Evolutionary conservation across 2,329 filamentous ascomycete species (phyloP).

Genomic region (Hypoxylon sp.): DNA sequence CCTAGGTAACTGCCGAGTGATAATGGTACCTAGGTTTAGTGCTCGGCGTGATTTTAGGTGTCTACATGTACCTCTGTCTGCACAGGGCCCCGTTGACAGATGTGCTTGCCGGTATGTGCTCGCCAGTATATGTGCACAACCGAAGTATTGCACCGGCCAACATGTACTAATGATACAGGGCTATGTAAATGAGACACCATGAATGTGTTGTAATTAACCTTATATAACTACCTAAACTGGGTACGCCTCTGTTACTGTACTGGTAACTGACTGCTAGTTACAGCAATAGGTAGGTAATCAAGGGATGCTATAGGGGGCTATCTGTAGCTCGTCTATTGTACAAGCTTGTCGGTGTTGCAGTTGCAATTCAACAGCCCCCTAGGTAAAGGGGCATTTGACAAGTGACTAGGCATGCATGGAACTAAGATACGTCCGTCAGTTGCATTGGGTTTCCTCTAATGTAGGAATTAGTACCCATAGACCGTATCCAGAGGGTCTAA

Average conservation of each 20-base stretch:
- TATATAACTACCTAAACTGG: not conserved
- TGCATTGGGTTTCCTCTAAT: not conserved
- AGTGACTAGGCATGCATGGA: not conserved
- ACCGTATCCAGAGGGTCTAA: not conserved
- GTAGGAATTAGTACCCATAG: not conserved
- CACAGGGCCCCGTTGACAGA: too few species aligned
- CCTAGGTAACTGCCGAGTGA: not conserved
- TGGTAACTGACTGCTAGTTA: not conserved
- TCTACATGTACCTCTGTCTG: not conserved
- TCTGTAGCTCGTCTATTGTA: conserved; percentile 7
- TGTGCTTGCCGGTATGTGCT: not conserved
- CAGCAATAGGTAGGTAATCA: not conserved
- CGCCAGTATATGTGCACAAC: not conserved
- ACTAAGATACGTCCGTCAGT: not conserved
- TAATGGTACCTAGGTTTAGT: too few species aligned
- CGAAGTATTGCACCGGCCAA: not conserved
- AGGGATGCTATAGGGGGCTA: not conserved
- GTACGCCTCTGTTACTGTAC: not conserved
- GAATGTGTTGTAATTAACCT: not conserved
- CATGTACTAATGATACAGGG: not conserved
- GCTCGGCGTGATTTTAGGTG: not conserved
- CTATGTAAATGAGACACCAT: not conserved
- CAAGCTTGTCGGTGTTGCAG: conserved; percentile 1
- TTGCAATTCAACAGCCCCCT: not conserved
- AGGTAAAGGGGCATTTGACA: conserved; percentile 1